A percentile compares a stretch with the other conserved stretches of the same genome.
phyloP scores from a whole-genome alignment of 805 yeast genomes.

The Naumovozyma dairenensis region DNA sequence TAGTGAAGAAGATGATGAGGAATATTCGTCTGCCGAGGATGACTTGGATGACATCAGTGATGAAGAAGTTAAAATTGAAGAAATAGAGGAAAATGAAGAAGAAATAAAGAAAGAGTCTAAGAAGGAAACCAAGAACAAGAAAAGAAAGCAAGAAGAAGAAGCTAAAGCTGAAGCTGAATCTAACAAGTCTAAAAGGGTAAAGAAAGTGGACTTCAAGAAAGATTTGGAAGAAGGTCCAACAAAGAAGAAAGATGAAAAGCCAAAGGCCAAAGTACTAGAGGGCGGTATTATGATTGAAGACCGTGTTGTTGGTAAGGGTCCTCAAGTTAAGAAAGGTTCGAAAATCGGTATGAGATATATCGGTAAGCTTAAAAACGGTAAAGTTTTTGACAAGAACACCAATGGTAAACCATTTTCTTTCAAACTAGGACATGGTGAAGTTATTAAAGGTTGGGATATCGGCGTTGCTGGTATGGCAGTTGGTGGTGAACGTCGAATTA shows the following conservation, averaged over 20 bases:
- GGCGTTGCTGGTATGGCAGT: slow-evolving; percentile 98
- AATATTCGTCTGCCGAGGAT: slow-evolving; percentile 40
- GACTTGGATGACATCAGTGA: slow-evolving; percentile 53
- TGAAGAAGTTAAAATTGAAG: slow-evolving; percentile 27
- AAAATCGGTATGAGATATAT: slow-evolving; percentile 95
- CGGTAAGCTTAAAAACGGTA: slow-evolving; percentile 94
- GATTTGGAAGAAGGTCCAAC: slow-evolving; percentile 94
- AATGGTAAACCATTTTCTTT: slow-evolving; percentile 92
- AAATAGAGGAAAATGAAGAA: slow-evolving; percentile 26
- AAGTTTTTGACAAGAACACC: slow-evolving; percentile 94
- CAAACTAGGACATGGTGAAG: slow-evolving; percentile 93
- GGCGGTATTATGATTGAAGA: slow-evolving; percentile 95
- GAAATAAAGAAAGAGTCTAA: slow-evolving; percentile 33
- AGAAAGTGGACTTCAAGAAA: slow-evolving; percentile 81
- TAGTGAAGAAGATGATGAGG: slow-evolving; percentile 38
- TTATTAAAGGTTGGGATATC: slow-evolving; percentile 96
- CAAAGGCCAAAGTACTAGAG: slow-evolving; percentile 67
- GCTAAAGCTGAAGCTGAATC: slow-evolving; percentile 11
- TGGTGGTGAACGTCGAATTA: slow-evolving; percentile 97
- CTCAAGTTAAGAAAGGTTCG: slow-evolving; percentile 77
- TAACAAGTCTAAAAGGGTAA: slow-evolving; percentile 35
- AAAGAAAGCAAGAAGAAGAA: slow-evolving; percentile 24
- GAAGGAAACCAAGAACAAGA: slow-evolving; percentile 35
- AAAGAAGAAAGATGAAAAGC: slow-evolving; percentile 37
- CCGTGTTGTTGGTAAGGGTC: slow-evolving; percentile 81